Evolutionary conservation across 2,329 filamentous ascomycete species (phyloP), one percentile per base, ranked within the genome.

Genomic region (Cercospora berteroae): DNA sequence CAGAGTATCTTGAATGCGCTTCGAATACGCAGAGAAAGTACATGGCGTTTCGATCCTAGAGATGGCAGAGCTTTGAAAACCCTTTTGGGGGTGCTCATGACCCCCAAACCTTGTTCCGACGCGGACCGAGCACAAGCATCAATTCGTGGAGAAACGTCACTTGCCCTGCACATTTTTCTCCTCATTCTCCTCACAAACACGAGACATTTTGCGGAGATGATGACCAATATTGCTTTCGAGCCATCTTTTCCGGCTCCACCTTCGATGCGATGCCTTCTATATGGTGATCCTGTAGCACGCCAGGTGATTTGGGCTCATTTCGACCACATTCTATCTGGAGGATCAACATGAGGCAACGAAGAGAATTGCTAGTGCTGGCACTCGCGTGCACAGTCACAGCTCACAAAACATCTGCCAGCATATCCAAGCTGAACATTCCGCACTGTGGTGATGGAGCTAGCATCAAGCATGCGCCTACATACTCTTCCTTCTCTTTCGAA

Each of bases 401-500:
- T 9, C 50, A 52, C 33, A 58, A 31, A 20, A 50, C 42, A 25
- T 36, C 60, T 44, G 29, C 12, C 57, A 60, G 29, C n/a, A 52
- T 65, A 5, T 67, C 67, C 23, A 25, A 57, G 8, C 68, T 72
- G 7, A 44, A 59, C 16, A 68, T 72, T 16, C 69, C 69, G 10
- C 55, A 60, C 16, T 67, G 60, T 5, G 64, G 67, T 7, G 39
- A 64, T 10, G 71, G 73, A 23, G 74, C 74, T 7, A 75, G 74
- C 0, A 77, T 76, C 20, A 61, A 67, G n/a, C 75, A 75, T 57
- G 64, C 69, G 9, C 67, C 67, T 1, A 72, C 72, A 1, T 77
- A 72, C 57, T 69, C 71, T 0, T 76, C 74, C 1, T 76, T 77
- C 56, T 74, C 72, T 1, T 73, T 76, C 64, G 75, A 77, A 62